These are phyloP conservation scores for Ceratocystis eucalypticola DNA, from an alignment of 2,329 filamentous ascomycete genomes.

Conservation along the genomic window DNA sequence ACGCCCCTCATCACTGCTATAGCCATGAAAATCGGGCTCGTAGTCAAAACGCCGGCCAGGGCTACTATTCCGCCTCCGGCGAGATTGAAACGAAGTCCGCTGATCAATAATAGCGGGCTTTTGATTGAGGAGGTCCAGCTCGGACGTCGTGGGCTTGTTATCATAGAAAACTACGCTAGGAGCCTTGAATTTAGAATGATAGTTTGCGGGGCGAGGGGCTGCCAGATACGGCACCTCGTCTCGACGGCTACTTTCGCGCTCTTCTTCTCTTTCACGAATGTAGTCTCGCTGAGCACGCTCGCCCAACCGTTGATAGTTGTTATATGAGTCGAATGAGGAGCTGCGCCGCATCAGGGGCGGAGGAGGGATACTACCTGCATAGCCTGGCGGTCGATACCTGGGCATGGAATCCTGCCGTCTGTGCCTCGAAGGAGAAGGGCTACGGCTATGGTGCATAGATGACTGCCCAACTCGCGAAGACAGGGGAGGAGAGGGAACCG, in stretches of 20 bases:
- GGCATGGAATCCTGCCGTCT: background rate
- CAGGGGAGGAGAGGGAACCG: background rate
- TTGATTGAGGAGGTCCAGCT: conserved; percentile 1
- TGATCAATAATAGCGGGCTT: background rate
- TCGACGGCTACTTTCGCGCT: background rate
- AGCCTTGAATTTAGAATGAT: conserved; percentile 5
- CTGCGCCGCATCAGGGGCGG: conserved; percentile 7
- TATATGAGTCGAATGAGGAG: conserved; percentile 15
- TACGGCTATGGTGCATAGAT: background rate
- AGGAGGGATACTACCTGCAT: background rate
- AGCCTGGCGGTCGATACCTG: background rate
- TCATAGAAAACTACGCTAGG: conserved; percentile 16
- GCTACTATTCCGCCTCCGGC: conserved; percentile 2
- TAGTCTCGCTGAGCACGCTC: conserved; percentile 5
- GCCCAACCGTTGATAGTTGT: conserved; percentile 6
- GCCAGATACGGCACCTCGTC: background rate
- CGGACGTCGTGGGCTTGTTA: conserved; percentile 10
- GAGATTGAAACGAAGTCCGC: conserved; percentile 13
- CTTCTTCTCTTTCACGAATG: conserved; percentile 11
- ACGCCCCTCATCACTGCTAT: conserved; percentile 22
- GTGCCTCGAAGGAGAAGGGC: background rate
- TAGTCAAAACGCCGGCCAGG: conserved; percentile 4
- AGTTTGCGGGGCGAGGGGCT: conserved; percentile 4
- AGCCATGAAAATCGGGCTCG: background rate
- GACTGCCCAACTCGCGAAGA: background rate